Percentiles rank a stretch among this genome's conserved stretches.
Conservation (phyloP, 345 rosid genomes). For the Angophora floribunda region DNA sequence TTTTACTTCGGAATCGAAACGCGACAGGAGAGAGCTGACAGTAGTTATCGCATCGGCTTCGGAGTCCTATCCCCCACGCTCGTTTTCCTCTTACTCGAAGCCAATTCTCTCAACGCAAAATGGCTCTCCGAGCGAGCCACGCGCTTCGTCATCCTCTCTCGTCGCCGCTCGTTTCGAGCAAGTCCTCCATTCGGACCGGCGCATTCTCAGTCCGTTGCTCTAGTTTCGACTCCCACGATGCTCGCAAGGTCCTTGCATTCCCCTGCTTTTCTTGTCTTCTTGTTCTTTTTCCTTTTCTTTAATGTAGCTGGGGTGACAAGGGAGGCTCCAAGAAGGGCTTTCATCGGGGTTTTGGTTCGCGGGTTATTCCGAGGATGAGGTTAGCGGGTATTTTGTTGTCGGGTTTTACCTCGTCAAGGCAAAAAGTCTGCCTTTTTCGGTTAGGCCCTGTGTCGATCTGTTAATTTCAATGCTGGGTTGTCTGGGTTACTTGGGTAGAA, state of each 20-base stretch:
- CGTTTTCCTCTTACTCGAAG: neutral
- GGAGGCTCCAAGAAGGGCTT: neutral
- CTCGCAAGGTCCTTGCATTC: neutral
- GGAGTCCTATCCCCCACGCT: neutral
- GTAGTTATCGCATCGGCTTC: neutral
- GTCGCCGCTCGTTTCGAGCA: neutral
- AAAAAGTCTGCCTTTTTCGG: neutral
- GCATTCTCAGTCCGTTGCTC: neutral
- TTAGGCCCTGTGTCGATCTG: neutral
- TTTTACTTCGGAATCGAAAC: neutral
- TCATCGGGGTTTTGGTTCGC: neutral
- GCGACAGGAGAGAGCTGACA: neutral
- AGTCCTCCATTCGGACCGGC: neutral
- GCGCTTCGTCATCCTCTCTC: neutral
- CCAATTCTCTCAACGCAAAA: neutral
- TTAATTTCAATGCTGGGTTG: neutral
- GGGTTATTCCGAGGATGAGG: neutral
- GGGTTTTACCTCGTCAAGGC: neutral
- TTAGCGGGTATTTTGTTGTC: neutral
- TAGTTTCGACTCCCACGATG: neutral
- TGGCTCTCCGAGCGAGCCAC: conserved; percentile 1
- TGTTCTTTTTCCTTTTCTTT: neutral
- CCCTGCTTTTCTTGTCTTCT: neutral
- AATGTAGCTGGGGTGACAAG: neutral
- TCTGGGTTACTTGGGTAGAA: neutral